A percentile compares a stretch with the other conserved stretches of the same genome.
Conservation (phyloP, 352 stramenopile species). For the Phytopythium cucurbitacearum region DNA sequence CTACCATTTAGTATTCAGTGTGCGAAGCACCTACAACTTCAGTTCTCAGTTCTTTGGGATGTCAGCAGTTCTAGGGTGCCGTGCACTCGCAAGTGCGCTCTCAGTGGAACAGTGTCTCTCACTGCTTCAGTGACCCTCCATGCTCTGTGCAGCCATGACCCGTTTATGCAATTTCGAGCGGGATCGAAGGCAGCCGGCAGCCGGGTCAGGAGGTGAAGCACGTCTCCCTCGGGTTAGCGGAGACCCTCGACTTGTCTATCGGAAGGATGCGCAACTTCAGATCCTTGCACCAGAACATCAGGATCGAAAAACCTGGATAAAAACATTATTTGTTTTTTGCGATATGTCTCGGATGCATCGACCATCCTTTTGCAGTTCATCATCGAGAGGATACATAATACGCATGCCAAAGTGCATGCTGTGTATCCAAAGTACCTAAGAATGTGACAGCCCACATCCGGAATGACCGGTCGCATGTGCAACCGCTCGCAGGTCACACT, state of each 20-base stretch:
- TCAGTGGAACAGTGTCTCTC: too few species aligned
- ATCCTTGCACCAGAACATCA: conserved; percentile 7
- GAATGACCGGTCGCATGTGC: not conserved
- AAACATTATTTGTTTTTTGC: not conserved
- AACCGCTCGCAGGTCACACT: conserved; percentile 1
- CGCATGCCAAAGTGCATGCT: too few species aligned
- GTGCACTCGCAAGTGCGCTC: too few species aligned
- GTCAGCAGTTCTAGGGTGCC: too few species aligned
- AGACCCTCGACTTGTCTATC: conserved; percentile 7
- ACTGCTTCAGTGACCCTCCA: too few species aligned
- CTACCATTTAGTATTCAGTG: too few species aligned
- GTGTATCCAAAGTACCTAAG: conserved; percentile 4
- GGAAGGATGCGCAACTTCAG: conserved; percentile 4
- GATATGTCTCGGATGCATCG: too few species aligned
- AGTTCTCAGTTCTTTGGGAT: too few species aligned
- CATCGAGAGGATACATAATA: too few species aligned
- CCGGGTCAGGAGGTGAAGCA: not conserved
- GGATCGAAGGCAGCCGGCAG: conserved; percentile 1
- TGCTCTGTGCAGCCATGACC: not conserved
- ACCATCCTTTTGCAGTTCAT: too few species aligned
- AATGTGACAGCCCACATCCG: conserved; percentile 10
- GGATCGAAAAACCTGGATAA: not conserved
- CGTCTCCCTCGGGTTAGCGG: conserved; percentile 3
- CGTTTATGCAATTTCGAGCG: conserved; percentile 3
- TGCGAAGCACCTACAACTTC: too few species aligned